Evolutionary conservation across 208 protist species (phyloP).

Genomic region (Trypanosoma conorhini): DNA sequence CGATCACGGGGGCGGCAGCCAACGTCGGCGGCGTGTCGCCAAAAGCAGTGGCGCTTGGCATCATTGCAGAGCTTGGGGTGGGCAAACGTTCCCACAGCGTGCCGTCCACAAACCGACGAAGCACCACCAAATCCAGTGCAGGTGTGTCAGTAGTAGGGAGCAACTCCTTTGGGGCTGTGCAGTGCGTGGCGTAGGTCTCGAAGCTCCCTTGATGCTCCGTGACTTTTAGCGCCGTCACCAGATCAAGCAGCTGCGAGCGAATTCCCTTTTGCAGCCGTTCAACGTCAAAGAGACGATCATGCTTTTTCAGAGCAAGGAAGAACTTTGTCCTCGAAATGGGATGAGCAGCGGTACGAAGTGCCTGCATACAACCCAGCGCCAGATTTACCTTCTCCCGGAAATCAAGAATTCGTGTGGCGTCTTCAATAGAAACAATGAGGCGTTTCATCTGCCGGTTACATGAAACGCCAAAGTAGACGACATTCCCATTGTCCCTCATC

Average conservation of each 20-base stretch:
- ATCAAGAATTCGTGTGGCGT: constrained; percentile 78
- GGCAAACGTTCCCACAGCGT: constrained; percentile 22
- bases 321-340: constrained; percentile 72
- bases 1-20: not conserved
- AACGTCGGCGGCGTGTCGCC: not conserved
- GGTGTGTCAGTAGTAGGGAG: constrained; percentile 34
- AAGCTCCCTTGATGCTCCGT: constrained; percentile 87
- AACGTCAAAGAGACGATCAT: constrained; percentile 70
- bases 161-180: constrained; percentile 51
- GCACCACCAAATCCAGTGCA: constrained; percentile 67
- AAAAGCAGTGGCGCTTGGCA: not conserved
- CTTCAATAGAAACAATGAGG: constrained; percentile 62
- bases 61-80: not conserved
- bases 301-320: constrained; percentile 64
- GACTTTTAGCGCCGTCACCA: constrained; percentile 76
- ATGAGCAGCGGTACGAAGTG: constrained; percentile 56
- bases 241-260: constrained; percentile 57
- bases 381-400: constrained; percentile 77
- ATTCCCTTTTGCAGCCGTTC: constrained; percentile 58
- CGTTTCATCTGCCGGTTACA: constrained; percentile 91
- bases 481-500: constrained; percentile 45
- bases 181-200: constrained; percentile 60
- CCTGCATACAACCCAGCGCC: constrained; percentile 73
- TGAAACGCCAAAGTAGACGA: constrained; percentile 85
- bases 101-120: constrained; percentile 60